Evolutionary conservation across 1,139 yeast genomes (phyloP), one percentile per base, ranked within the genome.

Genomic region (Kodamaea alishanica): DNA sequence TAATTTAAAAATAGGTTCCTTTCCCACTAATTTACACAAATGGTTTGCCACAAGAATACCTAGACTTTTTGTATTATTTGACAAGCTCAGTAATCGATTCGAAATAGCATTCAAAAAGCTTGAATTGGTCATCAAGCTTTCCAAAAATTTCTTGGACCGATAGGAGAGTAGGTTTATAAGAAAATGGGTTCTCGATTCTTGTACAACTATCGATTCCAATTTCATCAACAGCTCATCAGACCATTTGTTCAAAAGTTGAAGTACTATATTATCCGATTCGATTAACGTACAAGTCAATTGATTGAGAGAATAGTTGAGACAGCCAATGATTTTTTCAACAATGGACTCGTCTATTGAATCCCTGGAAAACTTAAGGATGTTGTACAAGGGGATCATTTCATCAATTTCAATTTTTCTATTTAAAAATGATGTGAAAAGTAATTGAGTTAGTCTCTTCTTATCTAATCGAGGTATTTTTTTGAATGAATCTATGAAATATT

Each of bases 31-130:
- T 20, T 55, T 61, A 44, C 78, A 72, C 2, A 73, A 48, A 37
- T 60, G 58, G 47, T 77, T 76, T 0, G 80, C 79, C 29, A 77
- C 50, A 2, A 70, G 50, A 10, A 74, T 66, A 0, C 76, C 82
- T 35, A 75, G 56, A 1, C 61, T 45, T 36, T 77, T 65, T 3
- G 73, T 67, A 26, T 57, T 53, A 27, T 62, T 58, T 0, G 79
- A 70, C 35, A 60, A 58, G 0, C 81, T 68, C 35, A 58, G 61
- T n/a, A 77, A 60, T 24, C 77, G 56, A 39, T 61, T 66, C 1
- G 80, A 67, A 10, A 77, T 58, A 0, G 73, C 70, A 20, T 63
- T 56, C 10, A 76, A 52, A 43, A 72, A 77, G 0, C 42, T 47
- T 2, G 58, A 42, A 24, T 63, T 56, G 8, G 49, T 50, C 32